Evolutionary conservation across 2,329 filamentous ascomycete species (phyloP).

Genomic region (Fonsecaea monophora): DNA sequence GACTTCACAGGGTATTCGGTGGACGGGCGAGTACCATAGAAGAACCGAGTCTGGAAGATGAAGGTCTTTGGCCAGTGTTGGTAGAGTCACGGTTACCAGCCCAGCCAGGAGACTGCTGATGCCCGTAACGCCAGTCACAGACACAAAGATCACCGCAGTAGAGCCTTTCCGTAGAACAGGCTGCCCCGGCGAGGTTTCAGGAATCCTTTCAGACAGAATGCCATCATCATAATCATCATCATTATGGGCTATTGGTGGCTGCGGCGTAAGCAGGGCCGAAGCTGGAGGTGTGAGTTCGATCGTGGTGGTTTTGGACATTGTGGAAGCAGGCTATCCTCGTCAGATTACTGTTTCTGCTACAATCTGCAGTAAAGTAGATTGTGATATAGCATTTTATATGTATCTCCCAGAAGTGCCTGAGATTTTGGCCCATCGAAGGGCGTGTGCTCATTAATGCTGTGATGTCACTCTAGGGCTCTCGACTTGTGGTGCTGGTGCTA

Average conservation of each 20-base stretch:
- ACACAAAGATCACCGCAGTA: constrained; percentile 29
- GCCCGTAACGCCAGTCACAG: constrained; percentile 30
- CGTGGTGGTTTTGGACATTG: constrained; percentile 17
- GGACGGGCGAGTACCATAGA: constrained; percentile 35
- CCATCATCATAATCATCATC: constrained; percentile 5
- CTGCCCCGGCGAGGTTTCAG: background rate
- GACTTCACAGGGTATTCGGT: background rate
- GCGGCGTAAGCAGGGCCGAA: constrained; percentile 1
- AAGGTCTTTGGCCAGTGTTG: constrained; percentile 40
- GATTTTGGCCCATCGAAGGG: background rate
- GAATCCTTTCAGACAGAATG: background rate
- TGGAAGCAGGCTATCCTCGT: background rate
- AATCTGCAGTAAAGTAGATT: background rate
- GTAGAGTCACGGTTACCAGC: constrained; percentile 39
- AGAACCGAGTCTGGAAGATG: constrained; percentile 37
- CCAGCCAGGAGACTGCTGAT: constrained; percentile 38
- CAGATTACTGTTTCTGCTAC: background rate
- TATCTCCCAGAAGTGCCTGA: background rate
- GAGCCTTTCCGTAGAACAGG: constrained; percentile 13
- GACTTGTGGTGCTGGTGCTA: too few relatives aligned
- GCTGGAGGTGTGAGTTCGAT: constrained; percentile 18
- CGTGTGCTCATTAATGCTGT: background rate
- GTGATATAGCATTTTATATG: background rate
- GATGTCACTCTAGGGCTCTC: background rate
- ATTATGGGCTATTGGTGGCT: background rate